These are phyloP conservation scores for Talaromyces verruculosus DNA, from an alignment of 2,329 filamentous ascomycete species.

Conservation along the genomic window DNA sequence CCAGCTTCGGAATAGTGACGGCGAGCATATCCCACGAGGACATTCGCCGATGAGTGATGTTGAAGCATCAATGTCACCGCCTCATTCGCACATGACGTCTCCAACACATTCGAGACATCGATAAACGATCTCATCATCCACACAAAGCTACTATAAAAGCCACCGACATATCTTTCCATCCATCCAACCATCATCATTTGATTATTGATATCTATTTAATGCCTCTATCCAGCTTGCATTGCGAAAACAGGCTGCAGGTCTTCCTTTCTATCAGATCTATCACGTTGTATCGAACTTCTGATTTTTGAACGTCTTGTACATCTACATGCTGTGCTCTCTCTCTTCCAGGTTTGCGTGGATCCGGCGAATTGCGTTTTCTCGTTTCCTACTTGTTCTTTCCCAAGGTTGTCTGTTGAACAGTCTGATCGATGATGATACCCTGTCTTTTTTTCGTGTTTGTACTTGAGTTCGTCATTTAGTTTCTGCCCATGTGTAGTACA, in stretches of 20 bases:
- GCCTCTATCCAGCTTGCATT: slow-evolving; percentile 1
- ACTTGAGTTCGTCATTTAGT: too few relatives aligned
- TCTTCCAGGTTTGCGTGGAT: slow-evolving; percentile 7
- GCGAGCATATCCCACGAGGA: slow-evolving; percentile 30
- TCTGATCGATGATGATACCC: slow-evolving; percentile 10
- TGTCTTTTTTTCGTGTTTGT: neutral
- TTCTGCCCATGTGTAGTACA: neutral
- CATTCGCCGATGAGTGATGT: slow-evolving; percentile 27
- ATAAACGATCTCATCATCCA: neutral
- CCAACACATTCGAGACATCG: slow-evolving; percentile 26
- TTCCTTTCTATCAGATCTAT: neutral
- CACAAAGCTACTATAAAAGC: neutral
- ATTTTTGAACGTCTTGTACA: neutral
- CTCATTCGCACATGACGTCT: slow-evolving; percentile 29
- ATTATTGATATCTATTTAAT: neutral
- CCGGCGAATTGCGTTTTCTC: neutral
- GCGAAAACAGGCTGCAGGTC: slow-evolving; percentile 5
- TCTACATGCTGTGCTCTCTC: neutral
- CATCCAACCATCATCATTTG: neutral
- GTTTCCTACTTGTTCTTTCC: neutral
- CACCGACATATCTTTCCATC: neutral
- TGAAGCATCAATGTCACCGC: slow-evolving; percentile 13
- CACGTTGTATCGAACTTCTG: neutral
- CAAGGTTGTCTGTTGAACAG: slow-evolving; percentile 4
- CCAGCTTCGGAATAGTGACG: slow-evolving; percentile 40